phyloP scores from a whole-genome alignment of 2,329 filamentous ascomycete genomes.

The Macrophomina pseudophaseolina region DNA sequence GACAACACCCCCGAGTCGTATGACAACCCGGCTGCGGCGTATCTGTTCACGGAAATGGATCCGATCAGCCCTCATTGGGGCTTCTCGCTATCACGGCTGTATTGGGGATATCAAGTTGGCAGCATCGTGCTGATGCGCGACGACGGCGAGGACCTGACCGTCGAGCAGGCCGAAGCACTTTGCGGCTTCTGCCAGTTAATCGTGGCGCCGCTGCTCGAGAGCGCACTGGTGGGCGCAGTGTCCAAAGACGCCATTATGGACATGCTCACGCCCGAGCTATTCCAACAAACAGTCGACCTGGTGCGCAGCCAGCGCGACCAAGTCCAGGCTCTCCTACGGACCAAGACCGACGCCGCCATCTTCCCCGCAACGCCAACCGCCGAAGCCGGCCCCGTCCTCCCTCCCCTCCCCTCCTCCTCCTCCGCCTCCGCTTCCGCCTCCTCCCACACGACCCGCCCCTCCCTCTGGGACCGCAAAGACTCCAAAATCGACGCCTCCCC shows the following conservation, averaged over 20 bases:
- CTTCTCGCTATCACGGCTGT: constrained; percentile 2
- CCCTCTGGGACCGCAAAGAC: constrained; percentile 8
- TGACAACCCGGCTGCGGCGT: not conserved
- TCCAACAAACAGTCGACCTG: not conserved
- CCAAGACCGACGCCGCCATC: not conserved
- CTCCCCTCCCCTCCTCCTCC: not conserved
- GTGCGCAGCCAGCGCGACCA: not conserved
- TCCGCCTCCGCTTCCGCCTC: not conserved
- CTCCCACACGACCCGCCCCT: not conserved
- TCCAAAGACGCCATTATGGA: not conserved
- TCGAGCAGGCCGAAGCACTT: constrained; percentile 9
- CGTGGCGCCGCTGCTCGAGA: not conserved
- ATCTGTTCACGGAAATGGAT: not conserved
- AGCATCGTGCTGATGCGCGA: constrained; percentile 20
- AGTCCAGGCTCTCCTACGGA: not conserved
- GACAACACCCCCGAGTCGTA: not conserved
- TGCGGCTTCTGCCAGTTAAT: constrained; percentile 6
- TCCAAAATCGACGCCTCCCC: not conserved
- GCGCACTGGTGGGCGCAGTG: not conserved
- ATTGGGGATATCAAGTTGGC: constrained; percentile 5
- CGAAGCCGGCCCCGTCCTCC: not conserved
- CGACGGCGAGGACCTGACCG: constrained; percentile 11
- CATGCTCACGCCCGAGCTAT: not conserved
- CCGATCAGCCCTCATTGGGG: constrained; percentile 2
- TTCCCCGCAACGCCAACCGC: not conserved